phyloP scores from a whole-genome alignment of 2,329 filamentous ascomycete species.

The Trichoderma sp. region DNA sequence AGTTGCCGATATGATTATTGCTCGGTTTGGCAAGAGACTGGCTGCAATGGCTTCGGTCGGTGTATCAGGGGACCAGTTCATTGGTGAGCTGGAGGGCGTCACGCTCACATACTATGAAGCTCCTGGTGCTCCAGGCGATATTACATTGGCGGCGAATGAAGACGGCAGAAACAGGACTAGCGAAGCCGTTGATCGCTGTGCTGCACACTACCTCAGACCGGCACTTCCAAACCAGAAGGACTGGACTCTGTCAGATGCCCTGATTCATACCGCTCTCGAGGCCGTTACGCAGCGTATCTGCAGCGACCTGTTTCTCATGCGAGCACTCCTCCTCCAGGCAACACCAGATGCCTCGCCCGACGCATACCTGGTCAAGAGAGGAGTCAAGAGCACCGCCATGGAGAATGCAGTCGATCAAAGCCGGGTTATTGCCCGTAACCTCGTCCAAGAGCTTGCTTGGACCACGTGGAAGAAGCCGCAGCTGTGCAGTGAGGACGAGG shows the following conservation, averaged over 20 bases:
- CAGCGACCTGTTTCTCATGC: conserved; percentile 28
- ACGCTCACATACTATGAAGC: conserved; percentile 45
- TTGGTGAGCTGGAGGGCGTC: conserved; percentile 43
- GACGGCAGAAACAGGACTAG: conserved; percentile 43
- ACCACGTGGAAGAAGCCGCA: conserved; percentile 60
- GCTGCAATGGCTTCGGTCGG: conserved; percentile 41
- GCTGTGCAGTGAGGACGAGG: conserved; percentile 55
- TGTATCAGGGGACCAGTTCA: conserved; percentile 38
- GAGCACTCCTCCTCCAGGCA: conserved; percentile 32
- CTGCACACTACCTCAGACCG: conserved; percentile 12
- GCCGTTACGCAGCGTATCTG: conserved; percentile 27
- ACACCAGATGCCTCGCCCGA: conserved; percentile 15
- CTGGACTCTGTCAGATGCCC: conserved; percentile 26
- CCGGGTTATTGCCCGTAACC: conserved; percentile 30
- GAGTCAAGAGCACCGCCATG: conserved; percentile 14
- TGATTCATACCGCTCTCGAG: conserved; percentile 26
- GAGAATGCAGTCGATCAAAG: conserved; percentile 31
- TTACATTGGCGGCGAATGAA: conserved; percentile 29
- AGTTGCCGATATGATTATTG: conserved; percentile 65
- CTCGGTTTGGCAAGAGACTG: conserved; percentile 62
- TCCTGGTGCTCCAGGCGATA: conserved; percentile 34
- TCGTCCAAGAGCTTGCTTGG: conserved; percentile 60
- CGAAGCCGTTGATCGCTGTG: conserved; percentile 48
- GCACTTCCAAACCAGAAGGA: not conserved
- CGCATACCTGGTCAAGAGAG: conserved; percentile 27